phyloP scores from a whole-genome alignment of 371 early-diverging fungal species.

The Coemansia sp. region DNA sequence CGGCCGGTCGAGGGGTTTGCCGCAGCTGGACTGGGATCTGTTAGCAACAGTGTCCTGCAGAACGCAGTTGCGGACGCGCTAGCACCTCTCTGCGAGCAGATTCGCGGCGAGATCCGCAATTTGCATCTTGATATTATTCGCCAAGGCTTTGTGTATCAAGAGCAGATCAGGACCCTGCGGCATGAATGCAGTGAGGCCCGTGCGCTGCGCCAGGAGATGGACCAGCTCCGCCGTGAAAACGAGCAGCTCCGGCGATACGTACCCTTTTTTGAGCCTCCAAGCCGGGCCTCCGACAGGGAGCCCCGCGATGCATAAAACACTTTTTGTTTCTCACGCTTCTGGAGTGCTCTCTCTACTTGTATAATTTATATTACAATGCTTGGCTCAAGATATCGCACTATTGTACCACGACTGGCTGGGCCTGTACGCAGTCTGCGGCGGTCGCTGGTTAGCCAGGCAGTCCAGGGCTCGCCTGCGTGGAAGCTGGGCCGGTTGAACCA shows the following conservation, averaged over 20 bases:
- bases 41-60: conserved; percentile 39
- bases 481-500: conserved; percentile 72
- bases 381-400: neutral
- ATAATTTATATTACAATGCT: neutral
- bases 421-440: neutral
- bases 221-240: conserved; percentile 43
- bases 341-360: neutral
- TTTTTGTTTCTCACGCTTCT: no score
- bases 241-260: conserved; percentile 39
- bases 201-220: conserved; percentile 39
- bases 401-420: neutral
- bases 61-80: conserved; percentile 42
- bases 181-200: conserved; percentile 33
- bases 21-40: conserved; percentile 5
- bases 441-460: conserved; percentile 11
- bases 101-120: conserved; percentile 48
- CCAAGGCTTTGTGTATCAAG: conserved; percentile 46
- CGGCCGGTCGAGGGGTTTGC: neutral
- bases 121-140: conserved; percentile 48
- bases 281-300: neutral
- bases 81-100: conserved; percentile 39
- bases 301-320: no score
- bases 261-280: conserved; percentile 23
- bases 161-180: conserved; percentile 36
- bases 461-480: conserved; percentile 30